Conservation (phyloP, 441 rosid species). For the Erysimum cheiri region DNA sequence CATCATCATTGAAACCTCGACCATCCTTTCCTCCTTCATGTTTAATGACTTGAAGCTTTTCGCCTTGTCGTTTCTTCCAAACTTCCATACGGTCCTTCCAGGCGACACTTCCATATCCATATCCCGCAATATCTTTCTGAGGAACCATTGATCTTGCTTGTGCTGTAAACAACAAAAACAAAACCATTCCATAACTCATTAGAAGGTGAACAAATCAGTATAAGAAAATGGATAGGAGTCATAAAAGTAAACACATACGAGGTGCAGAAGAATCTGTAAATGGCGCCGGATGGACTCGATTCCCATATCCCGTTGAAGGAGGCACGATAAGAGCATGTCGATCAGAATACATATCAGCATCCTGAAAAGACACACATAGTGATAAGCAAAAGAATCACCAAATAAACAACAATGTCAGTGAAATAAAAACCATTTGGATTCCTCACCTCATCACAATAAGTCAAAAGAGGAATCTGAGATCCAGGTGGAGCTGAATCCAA, state of each 20-base stretch:
- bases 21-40: conserved; percentile 46
- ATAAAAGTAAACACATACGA: conserved; percentile 51
- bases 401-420: neutral
- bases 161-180: conserved; percentile 44
- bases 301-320: conserved; percentile 58
- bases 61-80: conserved; percentile 58
- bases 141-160: conserved; percentile 71
- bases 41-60: conserved; percentile 51
- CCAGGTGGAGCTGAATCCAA: conserved; percentile 49
- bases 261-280: conserved; percentile 62
- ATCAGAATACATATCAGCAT: conserved; percentile 66
- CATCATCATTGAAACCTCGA: conserved; percentile 41
- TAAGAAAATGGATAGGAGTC: neutral
- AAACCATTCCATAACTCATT: conserved; percentile 23
- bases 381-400: conserved; percentile 10
- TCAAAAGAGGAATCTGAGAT: conserved; percentile 70
- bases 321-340: conserved; percentile 69
- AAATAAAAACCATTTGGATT: neutral
- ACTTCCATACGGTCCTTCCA: conserved; percentile 78
- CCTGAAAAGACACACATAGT: conserved; percentile 38
- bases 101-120: conserved; percentile 79
- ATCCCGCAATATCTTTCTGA: conserved; percentile 71
- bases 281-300: conserved; percentile 60
- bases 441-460: conserved; percentile 68
- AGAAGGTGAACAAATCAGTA: conserved; percentile 9